Base-by-base conservation (phyloP, 2,329 filamentous ascomycete species). In the Metarhizium guizhouense region DNA sequence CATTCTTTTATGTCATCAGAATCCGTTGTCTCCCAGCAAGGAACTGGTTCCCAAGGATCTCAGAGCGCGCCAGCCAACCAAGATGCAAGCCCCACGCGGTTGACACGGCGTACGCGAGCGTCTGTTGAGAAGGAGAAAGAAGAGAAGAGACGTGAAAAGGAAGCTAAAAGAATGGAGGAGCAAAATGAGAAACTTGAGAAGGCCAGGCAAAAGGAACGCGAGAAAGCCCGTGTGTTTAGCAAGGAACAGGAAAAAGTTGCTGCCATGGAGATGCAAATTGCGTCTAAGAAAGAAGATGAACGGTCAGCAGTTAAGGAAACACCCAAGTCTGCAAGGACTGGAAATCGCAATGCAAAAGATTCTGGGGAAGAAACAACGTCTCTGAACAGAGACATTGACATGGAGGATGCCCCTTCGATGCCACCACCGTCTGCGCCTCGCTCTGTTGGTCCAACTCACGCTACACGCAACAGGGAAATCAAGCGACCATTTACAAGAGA, bases 121-220 rank as follows among this genome's bases (percentile, higher is more conserved):
- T 86, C 83, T 0, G 72, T 76, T 0, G 83, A 86, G 62, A 72
- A 76, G n/a, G 82, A 85, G 61, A 82, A 77, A 60, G 80, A 86
- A 60, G 82, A 86, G 62, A 87, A 84, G 64, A 81, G 83, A 40
- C 81, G 78, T 43, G 82, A 87, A 6, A 87, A 83, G 65, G 84
- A 88, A 60, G 77, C 82, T 48, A 80, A 81, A 61, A 78, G 78
- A 29, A 75, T 82, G 61, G 80, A 78, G 16, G 83, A 85, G 52
- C 81, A 84, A 62, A 76, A 81, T 65, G 75, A 75, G 25, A 85
- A 83, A 64, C 73, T 88, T 3, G 84, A 87, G 60, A 87, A 85
- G 63, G 82, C 80, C 47, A 81, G 86, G 8, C 81, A 85, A 62
- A 86, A 87, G 68, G 86, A 90, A 65, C 78, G 85, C 6, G 82